Evolutionary conservation across 352 stramenopile species (phyloP).

Genomic region (Plasmopara muralis): DNA sequence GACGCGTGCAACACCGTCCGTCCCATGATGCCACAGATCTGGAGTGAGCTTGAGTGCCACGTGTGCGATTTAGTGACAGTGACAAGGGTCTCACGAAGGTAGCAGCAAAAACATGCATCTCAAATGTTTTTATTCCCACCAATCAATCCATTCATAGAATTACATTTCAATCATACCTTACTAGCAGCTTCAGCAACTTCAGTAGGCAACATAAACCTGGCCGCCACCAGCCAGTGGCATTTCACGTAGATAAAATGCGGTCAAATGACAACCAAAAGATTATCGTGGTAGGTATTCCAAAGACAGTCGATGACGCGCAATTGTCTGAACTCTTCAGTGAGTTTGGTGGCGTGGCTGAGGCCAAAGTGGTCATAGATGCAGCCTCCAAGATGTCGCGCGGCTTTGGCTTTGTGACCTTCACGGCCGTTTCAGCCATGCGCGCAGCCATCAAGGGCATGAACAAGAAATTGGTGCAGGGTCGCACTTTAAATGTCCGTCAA

Average conservation of each 20-base stretch:
- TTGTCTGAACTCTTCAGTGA: conserved; percentile 65
- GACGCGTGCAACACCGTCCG: conserved; percentile 41
- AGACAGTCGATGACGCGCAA: conserved; percentile 60
- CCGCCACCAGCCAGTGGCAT: background rate
- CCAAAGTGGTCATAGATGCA: conserved; percentile 66
- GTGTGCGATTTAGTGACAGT: conserved; percentile 10
- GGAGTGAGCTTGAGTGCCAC: conserved; percentile 10
- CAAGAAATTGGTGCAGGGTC: conserved; percentile 61
- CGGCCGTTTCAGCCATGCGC: conserved; percentile 55
- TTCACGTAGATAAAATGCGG: conserved; percentile 25
- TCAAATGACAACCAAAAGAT: conserved; percentile 83
- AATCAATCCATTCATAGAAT: too few species aligned
- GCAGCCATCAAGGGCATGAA: conserved; percentile 72
- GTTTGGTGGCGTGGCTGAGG: conserved; percentile 64
- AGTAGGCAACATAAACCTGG: background rate
- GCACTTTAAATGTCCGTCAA: conserved; percentile 68
- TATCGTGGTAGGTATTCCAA: conserved; percentile 75
- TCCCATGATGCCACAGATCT: conserved; percentile 22
- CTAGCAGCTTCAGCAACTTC: background rate
- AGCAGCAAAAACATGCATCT: background rate
- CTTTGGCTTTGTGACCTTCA: conserved; percentile 84
- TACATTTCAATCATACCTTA: too few species aligned
- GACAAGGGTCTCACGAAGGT: conserved; percentile 1
- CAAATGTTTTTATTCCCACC: too few species aligned
- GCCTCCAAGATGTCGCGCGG: conserved; percentile 53